Base-by-base conservation (phyloP, 495 filamentous ascomycete genomes). In the Lindgomyces ingoldianus region DNA sequence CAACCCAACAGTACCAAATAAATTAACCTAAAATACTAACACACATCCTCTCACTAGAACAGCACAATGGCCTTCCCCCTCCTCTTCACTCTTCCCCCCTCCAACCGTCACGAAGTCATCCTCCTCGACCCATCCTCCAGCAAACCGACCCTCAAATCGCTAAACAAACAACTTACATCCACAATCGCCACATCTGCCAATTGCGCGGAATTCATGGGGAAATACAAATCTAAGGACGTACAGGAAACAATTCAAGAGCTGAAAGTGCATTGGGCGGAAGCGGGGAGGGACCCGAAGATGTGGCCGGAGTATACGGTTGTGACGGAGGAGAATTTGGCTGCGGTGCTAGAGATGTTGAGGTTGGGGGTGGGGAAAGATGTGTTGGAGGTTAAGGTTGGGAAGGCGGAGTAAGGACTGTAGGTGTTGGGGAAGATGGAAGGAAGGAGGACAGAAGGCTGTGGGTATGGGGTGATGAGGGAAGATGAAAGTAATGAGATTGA, bases 221-320 rank as follows among this genome's bases (percentile, higher is more conserved):
- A 67, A 45, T 62, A 61, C 51, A 67, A 67, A 67, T 56, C 57
- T 27, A 29, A 53, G 45, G 50, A 50, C 26, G 36, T 21, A 1
- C 11, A 6, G 2, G 57, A 67, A 36, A 16, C 14, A 1, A 68
- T 68, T 25, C 45, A 46, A 24, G 58, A 58, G 30, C 16, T 62
- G 16, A 27, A 29, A 18, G 39, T 68, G 29, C 65, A 63, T 30
- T 68, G 65, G 65, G 41, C 21, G 46, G 46, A 52, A 10, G 27
- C 14, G 16, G 59, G 59, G 2, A 46, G 65, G 19, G 65, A 68
- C 41, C 55, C 24, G 3, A 63, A 57, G 21, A 52, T 52, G 14
- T 68, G 65, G 65, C 65, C 65, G 27, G 59, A 68, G 29, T 58
- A 58, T 19, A 68, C 65, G 21, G 25, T 68, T 16, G 44, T 68